phyloP scores from a whole-genome alignment of 352 stramenopile genomes.

The Phytophthora meadii region DNA sequence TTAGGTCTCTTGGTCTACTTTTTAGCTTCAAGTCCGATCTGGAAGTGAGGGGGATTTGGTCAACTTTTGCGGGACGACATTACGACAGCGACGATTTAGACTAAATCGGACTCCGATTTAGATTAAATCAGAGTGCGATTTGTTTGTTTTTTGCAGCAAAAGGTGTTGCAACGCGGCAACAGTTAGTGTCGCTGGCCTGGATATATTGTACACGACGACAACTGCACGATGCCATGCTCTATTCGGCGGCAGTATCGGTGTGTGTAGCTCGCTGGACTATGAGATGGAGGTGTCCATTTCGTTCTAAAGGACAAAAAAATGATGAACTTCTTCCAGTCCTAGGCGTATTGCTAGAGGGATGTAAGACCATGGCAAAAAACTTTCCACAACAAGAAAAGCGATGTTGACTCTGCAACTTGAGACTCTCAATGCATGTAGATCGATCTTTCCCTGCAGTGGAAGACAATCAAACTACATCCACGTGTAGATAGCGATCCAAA shows the following conservation, averaged over 20 bases:
- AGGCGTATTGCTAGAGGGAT: too few species aligned
- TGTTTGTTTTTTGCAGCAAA: too few species aligned
- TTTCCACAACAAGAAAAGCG: background rate
- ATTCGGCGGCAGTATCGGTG: background rate
- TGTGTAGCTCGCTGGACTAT: background rate
- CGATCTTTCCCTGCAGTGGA: background rate
- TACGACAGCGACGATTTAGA: slow-evolving; percentile 20
- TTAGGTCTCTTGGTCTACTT: slow-evolving; percentile 5
- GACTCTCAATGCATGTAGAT: background rate
- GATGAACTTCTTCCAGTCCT: too few species aligned
- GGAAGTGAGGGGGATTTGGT: slow-evolving; percentile 27
- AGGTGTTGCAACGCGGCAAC: slow-evolving; percentile 26
- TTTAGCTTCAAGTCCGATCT: slow-evolving; percentile 35
- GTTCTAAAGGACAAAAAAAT: background rate
- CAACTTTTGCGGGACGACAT: slow-evolving; percentile 9
- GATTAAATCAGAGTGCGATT: too few species aligned
- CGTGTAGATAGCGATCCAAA: slow-evolving; percentile 2
- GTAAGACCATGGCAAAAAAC: background rate
- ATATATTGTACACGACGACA: slow-evolving; percentile 6
- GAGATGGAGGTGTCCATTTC: too few species aligned
- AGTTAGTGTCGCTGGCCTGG: slow-evolving; percentile 1
- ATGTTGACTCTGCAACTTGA: too few species aligned
- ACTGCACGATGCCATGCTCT: slow-evolving; percentile 17
- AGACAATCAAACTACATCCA: slow-evolving; percentile 25
- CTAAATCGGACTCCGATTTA: too few species aligned